Evolutionary conservation across 2,329 filamentous ascomycete species (phyloP).

Genomic region (Rhynchosporium agropyri): DNA sequence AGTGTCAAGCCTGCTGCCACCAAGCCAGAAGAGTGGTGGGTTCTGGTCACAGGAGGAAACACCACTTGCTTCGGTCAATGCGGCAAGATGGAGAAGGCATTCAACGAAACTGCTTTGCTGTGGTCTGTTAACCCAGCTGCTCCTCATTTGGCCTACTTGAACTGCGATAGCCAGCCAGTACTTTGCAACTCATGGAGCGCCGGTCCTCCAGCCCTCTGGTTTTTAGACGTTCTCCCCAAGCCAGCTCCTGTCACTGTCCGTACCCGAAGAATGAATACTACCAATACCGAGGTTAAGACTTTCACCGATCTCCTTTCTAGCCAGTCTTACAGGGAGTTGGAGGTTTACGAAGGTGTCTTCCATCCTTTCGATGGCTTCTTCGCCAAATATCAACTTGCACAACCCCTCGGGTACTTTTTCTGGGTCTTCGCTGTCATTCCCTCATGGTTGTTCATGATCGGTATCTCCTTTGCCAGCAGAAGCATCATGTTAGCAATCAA

Average conservation of each 20-base stretch:
- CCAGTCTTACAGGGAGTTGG: slow-evolving; percentile 52
- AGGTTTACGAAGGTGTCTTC: slow-evolving; percentile 66
- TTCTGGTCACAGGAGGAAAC: slow-evolving; percentile 75
- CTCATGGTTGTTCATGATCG: slow-evolving; percentile 78
- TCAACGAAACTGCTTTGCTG: slow-evolving; percentile 65
- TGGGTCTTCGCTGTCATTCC: slow-evolving; percentile 68
- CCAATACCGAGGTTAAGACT: slow-evolving; percentile 65
- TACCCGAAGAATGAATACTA: slow-evolving; percentile 69
- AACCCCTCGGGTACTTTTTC: slow-evolving; percentile 68
- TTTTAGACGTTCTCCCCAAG: slow-evolving; percentile 67
- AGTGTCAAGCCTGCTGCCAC: slow-evolving; percentile 61
- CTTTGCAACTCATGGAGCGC: slow-evolving; percentile 76
- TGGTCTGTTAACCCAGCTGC: slow-evolving; percentile 62
- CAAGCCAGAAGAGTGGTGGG: slow-evolving; percentile 73
- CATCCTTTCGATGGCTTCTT: slow-evolving; percentile 75
- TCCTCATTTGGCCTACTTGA: slow-evolving; percentile 69
- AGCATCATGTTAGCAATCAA: slow-evolving; percentile 68
- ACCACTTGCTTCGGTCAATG: slow-evolving; percentile 74
- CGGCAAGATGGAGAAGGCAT: slow-evolving; percentile 63
- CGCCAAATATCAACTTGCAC: slow-evolving; percentile 61
- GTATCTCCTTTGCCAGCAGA: slow-evolving; percentile 72
- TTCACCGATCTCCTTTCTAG: slow-evolving; percentile 61
- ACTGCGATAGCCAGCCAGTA: slow-evolving; percentile 74
- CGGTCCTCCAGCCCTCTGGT: slow-evolving; percentile 65
- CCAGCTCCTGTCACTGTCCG: slow-evolving; percentile 66